Evolutionary conservation across 2,329 filamentous ascomycete species (phyloP).

Genomic region (Bimuria novae-zelandiae): DNA sequence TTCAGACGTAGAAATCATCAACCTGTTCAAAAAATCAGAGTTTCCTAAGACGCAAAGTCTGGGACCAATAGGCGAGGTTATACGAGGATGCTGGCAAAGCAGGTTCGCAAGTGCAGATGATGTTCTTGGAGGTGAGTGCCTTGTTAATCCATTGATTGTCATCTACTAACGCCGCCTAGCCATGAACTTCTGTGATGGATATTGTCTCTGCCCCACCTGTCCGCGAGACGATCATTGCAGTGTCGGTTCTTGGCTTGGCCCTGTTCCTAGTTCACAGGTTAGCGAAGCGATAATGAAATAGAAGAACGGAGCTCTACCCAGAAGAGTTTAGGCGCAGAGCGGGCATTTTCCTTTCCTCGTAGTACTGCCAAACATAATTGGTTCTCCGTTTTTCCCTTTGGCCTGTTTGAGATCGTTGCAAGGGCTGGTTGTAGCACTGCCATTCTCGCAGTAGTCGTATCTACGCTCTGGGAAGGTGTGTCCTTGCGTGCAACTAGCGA

Average conservation of each 20-base stretch:
- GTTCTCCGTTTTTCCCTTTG: constrained; percentile 8
- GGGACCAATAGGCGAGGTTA: constrained; percentile 14
- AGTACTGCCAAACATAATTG: constrained; percentile 9
- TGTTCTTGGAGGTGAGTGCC: constrained; percentile 10
- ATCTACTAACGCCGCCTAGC: constrained; percentile 9
- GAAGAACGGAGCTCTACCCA: constrained; percentile 5
- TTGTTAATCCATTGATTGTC: constrained; percentile 6
- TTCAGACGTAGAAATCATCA: constrained; percentile 8
- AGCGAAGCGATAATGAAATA: constrained; percentile 9
- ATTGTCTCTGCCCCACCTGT: constrained; percentile 5
- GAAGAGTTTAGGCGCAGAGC: constrained; percentile 11
- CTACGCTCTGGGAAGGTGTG: constrained; percentile 6
- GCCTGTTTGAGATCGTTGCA: constrained; percentile 7
- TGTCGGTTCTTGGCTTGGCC: constrained; percentile 9
- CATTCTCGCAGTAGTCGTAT: constrained; percentile 9
- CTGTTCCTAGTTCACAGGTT: constrained; percentile 10
- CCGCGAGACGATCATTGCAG: constrained; percentile 8
- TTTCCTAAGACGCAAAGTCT: constrained; percentile 18
- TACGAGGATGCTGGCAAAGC: constrained; percentile 16
- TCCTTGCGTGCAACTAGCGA: constrained; percentile 1
- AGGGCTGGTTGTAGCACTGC: constrained; percentile 8
- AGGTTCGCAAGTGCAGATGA: constrained; percentile 11
- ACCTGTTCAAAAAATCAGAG: constrained; percentile 3
- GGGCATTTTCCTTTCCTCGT: constrained; percentile 9
- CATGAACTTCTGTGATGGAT: constrained; percentile 4